Evolutionary conservation across 2,329 filamentous ascomycete genomes (phyloP).

Genomic region (Teratosphaeria nubilosa): DNA sequence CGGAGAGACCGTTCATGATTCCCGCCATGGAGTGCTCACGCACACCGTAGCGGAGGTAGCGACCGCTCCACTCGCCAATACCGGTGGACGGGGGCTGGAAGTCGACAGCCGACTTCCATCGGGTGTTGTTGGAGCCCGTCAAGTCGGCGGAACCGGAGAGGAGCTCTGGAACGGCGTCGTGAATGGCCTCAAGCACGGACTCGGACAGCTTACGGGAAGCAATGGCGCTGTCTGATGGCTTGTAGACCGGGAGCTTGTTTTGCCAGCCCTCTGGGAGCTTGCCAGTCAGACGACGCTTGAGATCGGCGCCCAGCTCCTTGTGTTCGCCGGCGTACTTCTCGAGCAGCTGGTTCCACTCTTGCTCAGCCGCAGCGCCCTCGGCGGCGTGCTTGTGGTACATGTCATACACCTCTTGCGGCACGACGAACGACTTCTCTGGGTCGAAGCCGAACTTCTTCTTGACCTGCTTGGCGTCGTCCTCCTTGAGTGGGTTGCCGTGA

Average conservation of each 20-base stretch:
- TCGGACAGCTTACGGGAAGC: slow-evolving; percentile 96
- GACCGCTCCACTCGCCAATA: slow-evolving; percentile 81
- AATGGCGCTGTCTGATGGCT: slow-evolving; percentile 69
- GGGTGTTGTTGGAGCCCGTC: slow-evolving; percentile 96
- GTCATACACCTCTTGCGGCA: slow-evolving; percentile 92
- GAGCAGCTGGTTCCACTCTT: slow-evolving; percentile 91
- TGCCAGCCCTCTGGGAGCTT: slow-evolving; percentile 95
- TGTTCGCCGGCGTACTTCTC: slow-evolving; percentile 73
- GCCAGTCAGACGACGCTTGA: slow-evolving; percentile 67
- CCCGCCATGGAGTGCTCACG: slow-evolving; percentile 88
- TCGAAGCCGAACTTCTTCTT: slow-evolving; percentile 96
- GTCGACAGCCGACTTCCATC: slow-evolving; percentile 94
- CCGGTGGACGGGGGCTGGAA: slow-evolving; percentile 85
- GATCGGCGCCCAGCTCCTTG: slow-evolving; percentile 69
- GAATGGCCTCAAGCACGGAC: slow-evolving; percentile 79
- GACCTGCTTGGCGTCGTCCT: slow-evolving; percentile 83
- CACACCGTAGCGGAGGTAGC: slow-evolving; percentile 88
- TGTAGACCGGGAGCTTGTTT: slow-evolving; percentile 85
- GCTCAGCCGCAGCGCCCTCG: slow-evolving; percentile 77
- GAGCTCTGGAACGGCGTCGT: slow-evolving; percentile 75
- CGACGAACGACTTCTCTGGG: slow-evolving; percentile 82
- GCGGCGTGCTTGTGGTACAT: slow-evolving; percentile 74
- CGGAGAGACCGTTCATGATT: slow-evolving; percentile 89
- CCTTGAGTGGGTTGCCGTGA: slow-evolving; percentile 91
- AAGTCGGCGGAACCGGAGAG: slow-evolving; percentile 94